A percentile compares a stretch with the other conserved stretches of the same genome.
phyloP scores from a whole-genome alignment of 345 rosid species.

The Rhizophora apiculata region DNA sequence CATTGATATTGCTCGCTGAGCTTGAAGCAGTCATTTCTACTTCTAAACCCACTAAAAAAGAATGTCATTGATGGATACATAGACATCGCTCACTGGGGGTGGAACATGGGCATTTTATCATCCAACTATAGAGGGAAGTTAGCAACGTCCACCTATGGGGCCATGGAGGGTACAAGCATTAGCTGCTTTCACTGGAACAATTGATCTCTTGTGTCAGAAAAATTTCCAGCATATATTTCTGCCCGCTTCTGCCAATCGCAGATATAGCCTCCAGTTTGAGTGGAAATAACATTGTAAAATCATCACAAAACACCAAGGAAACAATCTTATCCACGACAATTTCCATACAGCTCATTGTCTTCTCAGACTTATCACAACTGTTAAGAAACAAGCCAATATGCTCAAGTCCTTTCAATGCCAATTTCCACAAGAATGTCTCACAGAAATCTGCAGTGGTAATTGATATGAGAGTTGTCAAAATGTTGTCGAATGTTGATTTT shows the following conservation, averaged over 20 bases:
- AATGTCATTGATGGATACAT: no score
- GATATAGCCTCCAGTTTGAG: conserved; percentile 63
- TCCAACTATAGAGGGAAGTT: neutral
- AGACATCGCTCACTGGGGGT: neutral
- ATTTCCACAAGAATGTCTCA: conserved; percentile 46
- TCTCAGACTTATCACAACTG: conserved; percentile 48
- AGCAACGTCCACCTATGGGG: neutral
- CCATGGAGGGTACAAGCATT: conserved; percentile 5
- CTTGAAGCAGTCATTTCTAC: neutral
- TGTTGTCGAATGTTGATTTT: conserved; percentile 54
- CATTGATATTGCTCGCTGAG: conserved; percentile 6
- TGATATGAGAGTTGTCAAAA: conserved; percentile 53
- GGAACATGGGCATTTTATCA: neutral
- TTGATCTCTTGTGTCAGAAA: conserved; percentile 28
- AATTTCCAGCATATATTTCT: conserved; percentile 44
- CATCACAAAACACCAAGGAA: conserved; percentile 43
- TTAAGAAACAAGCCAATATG: conserved; percentile 59
- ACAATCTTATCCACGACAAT: conserved; percentile 57
- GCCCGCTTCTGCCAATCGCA: conserved; percentile 41
- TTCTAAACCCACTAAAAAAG: no score
- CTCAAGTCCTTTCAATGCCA: conserved; percentile 65
- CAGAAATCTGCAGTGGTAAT: conserved; percentile 30
- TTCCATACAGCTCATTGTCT: conserved; percentile 42
- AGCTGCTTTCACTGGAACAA: conserved; percentile 14
- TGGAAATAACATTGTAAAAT: conserved; percentile 44